A percentile compares a stretch with the other conserved stretches of the same genome.
These are phyloP conservation scores for Macrolepiota dolichaula DNA, from an alignment of 768 basidiomycete species.

Conservation along the genomic window DNA sequence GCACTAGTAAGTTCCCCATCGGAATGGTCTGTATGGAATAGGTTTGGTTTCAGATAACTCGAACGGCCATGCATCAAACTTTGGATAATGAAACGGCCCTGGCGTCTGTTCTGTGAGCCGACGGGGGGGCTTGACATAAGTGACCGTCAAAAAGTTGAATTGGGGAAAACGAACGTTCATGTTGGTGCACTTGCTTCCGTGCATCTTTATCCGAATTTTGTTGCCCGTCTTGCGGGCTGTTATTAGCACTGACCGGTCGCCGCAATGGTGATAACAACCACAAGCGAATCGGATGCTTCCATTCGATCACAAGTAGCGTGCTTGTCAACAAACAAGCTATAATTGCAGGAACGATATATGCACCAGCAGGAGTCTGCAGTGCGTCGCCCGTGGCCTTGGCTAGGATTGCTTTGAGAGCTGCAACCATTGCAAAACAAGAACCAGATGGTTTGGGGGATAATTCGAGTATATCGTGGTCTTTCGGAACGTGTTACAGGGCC, in stretches of 20 bases:
- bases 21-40: conserved; percentile 64
- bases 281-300: not conserved
- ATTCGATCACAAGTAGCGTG: not conserved
- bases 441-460: not conserved
- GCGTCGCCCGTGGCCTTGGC: not conserved
- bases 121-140: not conserved
- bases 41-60: conserved; percentile 45
- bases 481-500: not conserved
- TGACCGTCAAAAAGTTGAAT: not conserved
- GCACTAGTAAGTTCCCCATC: conserved; percentile 61
- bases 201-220: not conserved
- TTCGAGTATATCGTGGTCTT: not conserved
- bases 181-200: not conserved
- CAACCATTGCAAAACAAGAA: not conserved
- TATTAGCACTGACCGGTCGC: not conserved
- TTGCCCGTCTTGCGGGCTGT: not conserved
- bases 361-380: not conserved
- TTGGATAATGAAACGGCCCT: conserved; percentile 48
- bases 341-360: not conserved
- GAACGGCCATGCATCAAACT: conserved; percentile 36
- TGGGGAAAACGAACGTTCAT: not conserved
- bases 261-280: not conserved
- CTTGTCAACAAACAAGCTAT: not conserved
- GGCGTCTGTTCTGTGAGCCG: conserved; percentile 47
- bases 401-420: not conserved